Evolutionary conservation across 2,329 filamentous ascomycete species (phyloP).

Genomic region (Calonectria leucothoes): DNA sequence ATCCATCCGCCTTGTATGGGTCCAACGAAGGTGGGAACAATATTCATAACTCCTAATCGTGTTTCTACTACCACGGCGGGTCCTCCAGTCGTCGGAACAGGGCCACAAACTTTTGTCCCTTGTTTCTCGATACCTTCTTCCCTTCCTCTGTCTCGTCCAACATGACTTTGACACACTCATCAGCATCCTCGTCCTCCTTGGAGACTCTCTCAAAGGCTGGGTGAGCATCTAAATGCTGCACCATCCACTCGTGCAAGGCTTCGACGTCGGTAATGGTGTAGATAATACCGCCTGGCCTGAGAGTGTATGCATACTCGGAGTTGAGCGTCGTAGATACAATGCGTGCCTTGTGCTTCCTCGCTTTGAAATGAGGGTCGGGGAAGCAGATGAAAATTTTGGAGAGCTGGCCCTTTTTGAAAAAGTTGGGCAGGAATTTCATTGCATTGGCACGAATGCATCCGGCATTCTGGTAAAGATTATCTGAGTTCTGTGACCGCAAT

Average conservation of each 20-base stretch:
- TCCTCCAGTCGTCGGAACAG: slow-evolving; percentile 85
- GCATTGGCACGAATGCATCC: slow-evolving; percentile 91
- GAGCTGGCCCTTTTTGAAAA: slow-evolving; percentile 85
- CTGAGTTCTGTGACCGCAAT: slow-evolving; percentile 74
- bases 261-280: slow-evolving; percentile 99
- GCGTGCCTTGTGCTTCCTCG: slow-evolving; percentile 94
- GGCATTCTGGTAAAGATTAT: slow-evolving; percentile 81
- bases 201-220: slow-evolving; percentile 82
- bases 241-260: slow-evolving; percentile 94
- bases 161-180: slow-evolving; percentile 82
- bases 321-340: slow-evolving; percentile 91
- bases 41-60: neutral
- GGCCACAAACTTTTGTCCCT: slow-evolving; percentile 90
- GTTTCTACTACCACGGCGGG: slow-evolving; percentile 73
- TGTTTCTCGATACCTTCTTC: slow-evolving; percentile 94
- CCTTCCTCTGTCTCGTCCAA: slow-evolving; percentile 91
- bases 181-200: slow-evolving; percentile 73
- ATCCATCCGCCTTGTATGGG: neutral
- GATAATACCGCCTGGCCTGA: slow-evolving; percentile 85
- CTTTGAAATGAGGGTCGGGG: slow-evolving; percentile 98
- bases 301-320: slow-evolving; percentile 91
- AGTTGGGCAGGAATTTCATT: slow-evolving; percentile 99
- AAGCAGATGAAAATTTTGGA: slow-evolving; percentile 97
- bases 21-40: slow-evolving; percentile 9
- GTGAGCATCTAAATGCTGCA: slow-evolving; percentile 82